Base-by-base conservation (phyloP, 2,329 filamentous ascomycete genomes). In the Gaeumannomyces sp. region DNA sequence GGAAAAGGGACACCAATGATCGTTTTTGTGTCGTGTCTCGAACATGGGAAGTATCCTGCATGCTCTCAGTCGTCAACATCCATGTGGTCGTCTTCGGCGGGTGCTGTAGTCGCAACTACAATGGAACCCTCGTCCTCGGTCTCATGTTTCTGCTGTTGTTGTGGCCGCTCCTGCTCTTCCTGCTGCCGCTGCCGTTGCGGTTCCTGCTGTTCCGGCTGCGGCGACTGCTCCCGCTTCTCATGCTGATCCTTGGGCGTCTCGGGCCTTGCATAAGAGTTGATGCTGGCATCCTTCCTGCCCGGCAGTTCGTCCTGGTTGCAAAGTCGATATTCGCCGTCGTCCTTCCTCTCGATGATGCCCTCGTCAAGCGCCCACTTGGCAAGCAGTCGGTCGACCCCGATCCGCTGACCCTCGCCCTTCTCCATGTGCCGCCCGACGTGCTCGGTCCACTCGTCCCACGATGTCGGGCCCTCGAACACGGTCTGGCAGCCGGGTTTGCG, bases 391-490 rank as follows among this genome's bases (percentile, higher is more conserved):
- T 89, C 87, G 6, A 88, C 84, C 0, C 82, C 84, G 25, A 89
- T 77, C 29, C 78, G 75, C 29, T 78, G 77, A 4, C 83, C 85
- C 67, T 89, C 86, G 8, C 85, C 85, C 68, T 88, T 89, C 75
- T 97, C 93, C 81, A 96, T 89, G 74, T 98, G 94, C 60, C 89
- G 83, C 1, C 93, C 93, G 0, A 97, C 89, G 74, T 98, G 94
- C 74, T 98, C 94, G 66, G 95, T 95, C 78, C 93, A 91, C 69
- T 92, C 88, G 65, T 97, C 92, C 94, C 94, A 97, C 11, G 89
- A 90, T 2, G 83, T 84, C 1, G 82, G 78, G 0, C 92, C 93
- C 65, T 87, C 82, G 71, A 97, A 97, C 0, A 81, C 76, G 62
- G 83, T 83, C 14, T 83, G 79, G 72, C 94, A 98, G 69, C 92